Conservation (phyloP, 768 basidiomycete species). For the Royoungia palumana region DNA sequence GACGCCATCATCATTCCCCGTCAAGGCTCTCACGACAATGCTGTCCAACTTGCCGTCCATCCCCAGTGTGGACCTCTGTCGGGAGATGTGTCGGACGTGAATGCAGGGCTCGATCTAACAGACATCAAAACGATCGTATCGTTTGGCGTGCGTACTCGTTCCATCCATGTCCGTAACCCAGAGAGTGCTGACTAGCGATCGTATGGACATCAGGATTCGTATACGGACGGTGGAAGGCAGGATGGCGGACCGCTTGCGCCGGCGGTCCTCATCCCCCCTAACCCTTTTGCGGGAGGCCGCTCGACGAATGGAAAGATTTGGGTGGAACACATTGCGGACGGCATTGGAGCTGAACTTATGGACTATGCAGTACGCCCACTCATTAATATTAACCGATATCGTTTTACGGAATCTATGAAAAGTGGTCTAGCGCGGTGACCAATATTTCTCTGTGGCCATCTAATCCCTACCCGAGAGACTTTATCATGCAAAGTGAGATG, state of each 20-base stretch:
- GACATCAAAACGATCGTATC: constrained; percentile 47
- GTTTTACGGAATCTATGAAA: background rate
- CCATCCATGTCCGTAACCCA: background rate
- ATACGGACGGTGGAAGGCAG: constrained; percentile 46
- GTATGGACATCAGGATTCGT: constrained; percentile 38
- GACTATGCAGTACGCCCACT: constrained; percentile 46
- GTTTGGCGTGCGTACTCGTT: constrained; percentile 40
- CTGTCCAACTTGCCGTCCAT: constrained; percentile 43
- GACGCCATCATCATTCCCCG: background rate
- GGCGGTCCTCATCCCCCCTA: constrained; percentile 40
- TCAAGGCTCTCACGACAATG: constrained; percentile 14
- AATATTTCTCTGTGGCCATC: constrained; percentile 51
- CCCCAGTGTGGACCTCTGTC: constrained; percentile 42
- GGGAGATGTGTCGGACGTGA: constrained; percentile 44
- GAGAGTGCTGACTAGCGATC: background rate
- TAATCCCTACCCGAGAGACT: constrained; percentile 45
- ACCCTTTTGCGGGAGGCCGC: constrained; percentile 47
- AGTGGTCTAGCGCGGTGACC: constrained; percentile 43
- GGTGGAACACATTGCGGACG: constrained; percentile 45
- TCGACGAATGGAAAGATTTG: constrained; percentile 50
- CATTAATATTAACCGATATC: background rate
- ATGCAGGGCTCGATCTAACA: constrained; percentile 41
- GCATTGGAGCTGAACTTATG: constrained; percentile 39
- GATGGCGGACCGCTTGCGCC: constrained; percentile 44
- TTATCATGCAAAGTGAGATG: constrained; percentile 43